These are phyloP conservation scores for Hyaloperonospora brassicae DNA, from an alignment of 352 stramenopile species.

Conservation along the genomic window DNA sequence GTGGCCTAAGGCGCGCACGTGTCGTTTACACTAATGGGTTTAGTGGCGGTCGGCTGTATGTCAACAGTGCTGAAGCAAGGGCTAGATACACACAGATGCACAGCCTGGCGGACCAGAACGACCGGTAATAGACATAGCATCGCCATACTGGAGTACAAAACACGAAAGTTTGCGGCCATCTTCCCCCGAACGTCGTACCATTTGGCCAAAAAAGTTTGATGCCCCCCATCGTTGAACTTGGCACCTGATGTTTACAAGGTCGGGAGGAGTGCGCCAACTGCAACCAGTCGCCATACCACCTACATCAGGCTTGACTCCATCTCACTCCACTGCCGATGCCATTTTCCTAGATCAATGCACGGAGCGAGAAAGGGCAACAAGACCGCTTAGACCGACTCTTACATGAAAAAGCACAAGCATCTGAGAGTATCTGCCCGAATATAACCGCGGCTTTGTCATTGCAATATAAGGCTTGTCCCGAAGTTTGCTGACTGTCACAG, in stretches of 20 bases:
- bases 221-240: slow-evolving; percentile 26
- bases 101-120: no score
- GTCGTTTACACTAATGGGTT: slow-evolving; percentile 12
- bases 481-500: slow-evolving; percentile 19
- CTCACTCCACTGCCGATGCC: no score
- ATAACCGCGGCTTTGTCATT: no score
- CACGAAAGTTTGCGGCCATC: no score
- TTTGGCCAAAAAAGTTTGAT: slow-evolving; percentile 6
- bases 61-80: slow-evolving; percentile 7
- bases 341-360: slow-evolving; percentile 1
- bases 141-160: no score
- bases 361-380: not conserved
- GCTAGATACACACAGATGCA: no score
- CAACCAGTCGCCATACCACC: slow-evolving; percentile 15
- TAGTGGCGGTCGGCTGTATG: not conserved
- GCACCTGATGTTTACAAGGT: slow-evolving; percentile 7
- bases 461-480: no score
- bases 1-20: not conserved
- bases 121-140: no score
- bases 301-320: slow-evolving; percentile 5
- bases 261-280: slow-evolving; percentile 15
- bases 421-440: no score
- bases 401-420: no score
- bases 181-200: not conserved
- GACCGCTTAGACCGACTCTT: not conserved